Evolutionary conservation across 371 early-diverging fungal genomes (phyloP), one percentile per base, ranked within the genome.

Genomic region (Mucor racemosus): DNA sequence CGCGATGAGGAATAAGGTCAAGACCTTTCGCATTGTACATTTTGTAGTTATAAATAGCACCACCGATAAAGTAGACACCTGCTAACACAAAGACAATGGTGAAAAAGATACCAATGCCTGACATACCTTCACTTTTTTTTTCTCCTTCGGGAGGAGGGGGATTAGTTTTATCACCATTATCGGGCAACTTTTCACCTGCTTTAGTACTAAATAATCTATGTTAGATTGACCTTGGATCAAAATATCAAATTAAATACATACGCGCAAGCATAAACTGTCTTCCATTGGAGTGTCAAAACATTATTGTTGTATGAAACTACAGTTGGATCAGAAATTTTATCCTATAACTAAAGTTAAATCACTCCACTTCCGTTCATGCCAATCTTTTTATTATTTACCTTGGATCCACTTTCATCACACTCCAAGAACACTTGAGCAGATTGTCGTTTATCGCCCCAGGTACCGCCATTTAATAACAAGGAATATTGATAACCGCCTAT

Each of bases 1-100:
- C 88, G 74, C 86, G 72, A 76, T 82, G 80, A 73, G 87, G 87
- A 58, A 88, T 85, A 62, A 86, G 78, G 68, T 85, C 83, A 33
- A 84, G 60, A 19, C 89, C 89, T 55, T 83, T 72, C 14, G 87
- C 89, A 68, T 87, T 83, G 58, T 88, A 81, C 55, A 85, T 76
- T 55, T 81, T 82, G 39, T 73, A 81, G 65, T 87, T 88, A 71
- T 88, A 88, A 38, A 86, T 68, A 11, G 84, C 80, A 42, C 89
- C 89, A 64, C 83, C 87, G 26, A 86, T 55, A 63, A 88, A 79
- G 55, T 88, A 88, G 7, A 86, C 73, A 44, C 72, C 76, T 13
- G 76, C 57, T 44, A 77, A 72, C 11, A 84, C 77, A 57, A 77
- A 73, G 19, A 87, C 60, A 40, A 84, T 76, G 3, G 84, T 84